Conservation (phyloP, 345 rosid species). For the Firmiana major region DNA sequence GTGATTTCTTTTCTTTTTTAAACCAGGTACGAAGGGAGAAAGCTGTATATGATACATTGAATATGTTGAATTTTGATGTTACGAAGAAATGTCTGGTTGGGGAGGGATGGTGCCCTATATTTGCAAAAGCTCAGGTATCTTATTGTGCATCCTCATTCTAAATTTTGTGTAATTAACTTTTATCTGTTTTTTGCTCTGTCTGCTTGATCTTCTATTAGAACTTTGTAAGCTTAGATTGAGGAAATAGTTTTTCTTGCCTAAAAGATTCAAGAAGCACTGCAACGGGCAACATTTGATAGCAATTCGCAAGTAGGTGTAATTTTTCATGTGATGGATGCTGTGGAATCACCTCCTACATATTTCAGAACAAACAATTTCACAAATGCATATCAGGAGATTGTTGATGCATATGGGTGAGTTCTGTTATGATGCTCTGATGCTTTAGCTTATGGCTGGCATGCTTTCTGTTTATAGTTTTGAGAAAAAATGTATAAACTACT, state of each 20-base stretch:
- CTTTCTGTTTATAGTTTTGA: background rate
- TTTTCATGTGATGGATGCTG: slow-evolving; percentile 85
- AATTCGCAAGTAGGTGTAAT: slow-evolving; percentile 90
- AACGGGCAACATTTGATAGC: slow-evolving; percentile 90
- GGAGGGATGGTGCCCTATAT: slow-evolving; percentile 96
- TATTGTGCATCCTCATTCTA: slow-evolving; percentile 4
- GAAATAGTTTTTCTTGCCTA: slow-evolving; percentile 14
- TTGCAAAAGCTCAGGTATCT: slow-evolving; percentile 79
- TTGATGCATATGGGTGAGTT: slow-evolving; percentile 97
- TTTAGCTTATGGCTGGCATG: background rate
- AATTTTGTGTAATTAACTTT: background rate
- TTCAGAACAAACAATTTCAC: slow-evolving; percentile 84
- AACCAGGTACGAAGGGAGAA: slow-evolving; percentile 83
- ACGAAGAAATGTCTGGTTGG: slow-evolving; percentile 97
- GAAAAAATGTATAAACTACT: background rate
- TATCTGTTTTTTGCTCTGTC: background rate
- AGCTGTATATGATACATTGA: slow-evolving; percentile 81
- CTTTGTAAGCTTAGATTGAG: slow-evolving; percentile 14
- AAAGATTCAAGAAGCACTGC: slow-evolving; percentile 91
- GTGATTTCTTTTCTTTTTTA: slow-evolving; percentile 14
- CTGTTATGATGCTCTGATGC: background rate
- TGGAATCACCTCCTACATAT: slow-evolving; percentile 90
- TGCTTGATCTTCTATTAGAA: slow-evolving; percentile 3
- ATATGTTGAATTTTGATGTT: slow-evolving; percentile 96
- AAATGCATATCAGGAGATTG: slow-evolving; percentile 92